These are phyloP conservation scores for Cicer cuneatum DNA, from an alignment of 306 rosid genomes.

Conservation along the genomic window DNA sequence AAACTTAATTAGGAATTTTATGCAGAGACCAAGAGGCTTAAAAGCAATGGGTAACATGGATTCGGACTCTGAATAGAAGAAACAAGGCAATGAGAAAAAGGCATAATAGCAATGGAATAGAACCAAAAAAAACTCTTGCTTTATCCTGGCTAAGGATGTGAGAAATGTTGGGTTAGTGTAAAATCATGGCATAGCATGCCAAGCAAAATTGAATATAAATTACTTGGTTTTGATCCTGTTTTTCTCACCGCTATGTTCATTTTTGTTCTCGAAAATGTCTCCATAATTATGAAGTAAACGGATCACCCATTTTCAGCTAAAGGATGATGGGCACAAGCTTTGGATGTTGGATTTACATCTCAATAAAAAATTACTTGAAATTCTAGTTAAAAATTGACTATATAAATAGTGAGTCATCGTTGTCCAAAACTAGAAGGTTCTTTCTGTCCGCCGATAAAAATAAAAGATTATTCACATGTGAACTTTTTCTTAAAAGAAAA, in stretches of 20 bases:
- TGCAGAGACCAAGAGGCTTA: slow-evolving; percentile 92
- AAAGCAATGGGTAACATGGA: slow-evolving; percentile 95
- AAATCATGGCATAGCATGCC: slow-evolving; percentile 38
- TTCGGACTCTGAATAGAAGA: slow-evolving; percentile 74
- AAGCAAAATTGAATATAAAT: slow-evolving; percentile 35
- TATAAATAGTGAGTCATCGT: neutral
- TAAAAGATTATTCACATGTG: neutral
- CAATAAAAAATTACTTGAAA: neutral
- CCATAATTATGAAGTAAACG: neutral
- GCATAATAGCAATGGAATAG: slow-evolving; percentile 6
- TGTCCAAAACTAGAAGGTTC: neutral
- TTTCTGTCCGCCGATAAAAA: neutral
- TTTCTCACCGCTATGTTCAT: slow-evolving; percentile 19
- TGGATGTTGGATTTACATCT: neutral
- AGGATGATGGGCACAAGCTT: neutral
- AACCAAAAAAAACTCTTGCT: slow-evolving; percentile 19
- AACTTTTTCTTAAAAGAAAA: neutral
- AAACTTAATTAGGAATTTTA: slow-evolving; percentile 14
- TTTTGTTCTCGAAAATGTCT: neutral
- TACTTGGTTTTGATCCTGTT: slow-evolving; percentile 31
- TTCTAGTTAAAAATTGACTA: neutral
- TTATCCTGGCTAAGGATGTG: slow-evolving; percentile 34
- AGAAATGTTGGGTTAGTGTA: slow-evolving; percentile 49
- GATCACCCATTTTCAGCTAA: slow-evolving; percentile 9
- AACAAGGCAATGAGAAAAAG: slow-evolving; percentile 28